Evolutionary conservation across 129 eudicot species (phyloP).

Genomic region (Artemisia annua): DNA sequence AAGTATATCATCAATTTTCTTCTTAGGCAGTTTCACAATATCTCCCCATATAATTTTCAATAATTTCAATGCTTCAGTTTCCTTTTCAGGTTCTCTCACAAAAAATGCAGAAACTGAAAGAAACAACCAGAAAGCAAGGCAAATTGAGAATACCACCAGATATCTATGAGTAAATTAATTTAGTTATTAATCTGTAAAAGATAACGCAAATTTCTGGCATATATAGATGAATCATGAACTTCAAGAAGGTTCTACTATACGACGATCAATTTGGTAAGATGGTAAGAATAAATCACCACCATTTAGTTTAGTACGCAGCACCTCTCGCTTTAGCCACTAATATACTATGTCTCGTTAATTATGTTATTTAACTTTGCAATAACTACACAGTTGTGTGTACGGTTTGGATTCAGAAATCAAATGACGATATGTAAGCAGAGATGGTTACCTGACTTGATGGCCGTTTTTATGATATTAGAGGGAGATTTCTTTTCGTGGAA

Average conservation of each 20-base stretch:
- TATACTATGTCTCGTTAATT: too few relatives aligned
- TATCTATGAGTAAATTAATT: neutral
- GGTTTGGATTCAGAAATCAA: neutral
- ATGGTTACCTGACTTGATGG: neutral
- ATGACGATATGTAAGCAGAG: neutral
- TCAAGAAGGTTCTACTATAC: too few relatives aligned
- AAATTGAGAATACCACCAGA: neutral
- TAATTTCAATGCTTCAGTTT: neutral
- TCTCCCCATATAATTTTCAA: neutral
- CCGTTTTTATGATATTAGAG: neutral
- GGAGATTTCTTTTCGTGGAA: neutral
- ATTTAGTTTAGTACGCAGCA: too few relatives aligned
- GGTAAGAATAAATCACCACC: too few relatives aligned
- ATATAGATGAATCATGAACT: neutral
- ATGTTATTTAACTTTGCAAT: too few relatives aligned
- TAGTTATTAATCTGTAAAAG: too few relatives aligned
- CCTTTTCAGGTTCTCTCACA: slow-evolving; percentile 16
- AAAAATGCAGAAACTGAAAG: slow-evolving; percentile 47
- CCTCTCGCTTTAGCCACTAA: too few relatives aligned
- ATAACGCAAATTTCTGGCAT: neutral
- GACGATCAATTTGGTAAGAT: too few relatives aligned
- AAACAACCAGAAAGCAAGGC: neutral
- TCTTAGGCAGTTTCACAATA: neutral
- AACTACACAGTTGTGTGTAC: too few relatives aligned
- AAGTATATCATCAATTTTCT: neutral